These are phyloP conservation scores for Fraxinus angustifolia DNA, from an alignment of 305 asterid species.

Conservation along the genomic window DNA sequence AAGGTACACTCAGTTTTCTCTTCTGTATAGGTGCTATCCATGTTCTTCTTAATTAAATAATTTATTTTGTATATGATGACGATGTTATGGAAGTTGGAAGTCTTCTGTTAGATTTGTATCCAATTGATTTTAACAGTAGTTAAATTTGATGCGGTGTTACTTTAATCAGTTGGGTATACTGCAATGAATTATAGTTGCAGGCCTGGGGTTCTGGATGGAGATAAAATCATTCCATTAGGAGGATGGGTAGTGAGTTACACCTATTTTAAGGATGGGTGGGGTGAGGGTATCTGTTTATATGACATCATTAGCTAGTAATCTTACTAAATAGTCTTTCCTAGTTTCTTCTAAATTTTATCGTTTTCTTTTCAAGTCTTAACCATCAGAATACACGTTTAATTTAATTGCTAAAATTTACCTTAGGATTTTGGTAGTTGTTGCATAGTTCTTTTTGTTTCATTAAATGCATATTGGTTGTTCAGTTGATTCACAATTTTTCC, in stretches of 20 bases:
- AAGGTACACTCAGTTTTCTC: slow-evolving; percentile 52
- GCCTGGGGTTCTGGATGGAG: not conserved
- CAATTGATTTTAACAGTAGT: not conserved
- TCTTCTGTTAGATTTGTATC: not conserved
- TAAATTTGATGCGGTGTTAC: not conserved
- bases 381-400: not conserved
- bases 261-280: not conserved
- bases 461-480: not conserved
- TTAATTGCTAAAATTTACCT: not conserved
- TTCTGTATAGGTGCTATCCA: not conserved
- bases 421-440: not conserved
- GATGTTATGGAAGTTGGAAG: not conserved
- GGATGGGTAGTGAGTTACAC: not conserved
- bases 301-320: not conserved
- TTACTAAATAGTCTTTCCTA: not conserved
- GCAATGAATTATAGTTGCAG: not conserved
- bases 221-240: not conserved
- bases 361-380: not conserved
- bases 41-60: slow-evolving; percentile 11
- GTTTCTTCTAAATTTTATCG: not conserved
- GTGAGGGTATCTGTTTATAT: not conserved
- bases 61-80: not conserved
- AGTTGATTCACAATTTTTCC: not conserved
- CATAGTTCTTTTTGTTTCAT: not conserved
- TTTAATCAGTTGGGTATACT: not conserved